Conservation (phyloP, 306 rosid genomes). For the Psophocarpus tetragonolobus region DNA sequence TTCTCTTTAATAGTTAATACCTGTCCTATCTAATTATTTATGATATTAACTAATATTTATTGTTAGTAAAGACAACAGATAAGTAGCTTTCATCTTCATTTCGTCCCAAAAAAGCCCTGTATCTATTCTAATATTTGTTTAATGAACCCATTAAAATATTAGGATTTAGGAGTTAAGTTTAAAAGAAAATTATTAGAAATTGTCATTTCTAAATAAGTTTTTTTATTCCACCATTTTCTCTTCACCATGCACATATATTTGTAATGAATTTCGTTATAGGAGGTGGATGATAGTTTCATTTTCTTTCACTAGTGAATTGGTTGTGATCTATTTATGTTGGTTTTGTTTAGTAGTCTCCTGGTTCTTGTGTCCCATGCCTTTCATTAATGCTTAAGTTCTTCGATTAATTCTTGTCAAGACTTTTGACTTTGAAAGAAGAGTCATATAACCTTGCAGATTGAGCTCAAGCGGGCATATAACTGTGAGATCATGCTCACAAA, state of each 20-base stretch:
- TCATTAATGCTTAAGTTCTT: background rate
- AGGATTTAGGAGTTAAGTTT: background rate
- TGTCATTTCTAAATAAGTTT: background rate
- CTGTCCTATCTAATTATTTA: background rate
- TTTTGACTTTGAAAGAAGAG: slow-evolving; percentile 14
- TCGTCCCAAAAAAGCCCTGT: background rate
- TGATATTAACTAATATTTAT: slow-evolving; percentile 20
- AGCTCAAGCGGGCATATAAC: slow-evolving; percentile 93
- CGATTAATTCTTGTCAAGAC: slow-evolving; percentile 11
- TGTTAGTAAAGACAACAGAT: background rate
- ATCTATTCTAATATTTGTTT: background rate
- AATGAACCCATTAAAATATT: slow-evolving; percentile 2
- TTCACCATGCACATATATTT: background rate
- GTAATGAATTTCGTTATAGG: slow-evolving; percentile 9
- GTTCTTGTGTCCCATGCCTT: slow-evolving; percentile 5
- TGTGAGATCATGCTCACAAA: slow-evolving; percentile 98
- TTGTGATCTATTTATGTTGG: background rate
- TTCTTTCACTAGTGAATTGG: slow-evolving; percentile 22
- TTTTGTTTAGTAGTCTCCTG: slow-evolving; percentile 23
- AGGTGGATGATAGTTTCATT: background rate
- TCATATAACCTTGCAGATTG: slow-evolving; percentile 70
- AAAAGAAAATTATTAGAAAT: background rate
- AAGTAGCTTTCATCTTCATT: slow-evolving; percentile 13
- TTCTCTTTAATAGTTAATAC: slow-evolving; percentile 8
- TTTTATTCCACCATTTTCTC: slow-evolving; percentile 10